These are phyloP conservation scores for Fusarium odoratissimum DNA, from an alignment of 2,329 filamentous ascomycete species.

Conservation along the genomic window DNA sequence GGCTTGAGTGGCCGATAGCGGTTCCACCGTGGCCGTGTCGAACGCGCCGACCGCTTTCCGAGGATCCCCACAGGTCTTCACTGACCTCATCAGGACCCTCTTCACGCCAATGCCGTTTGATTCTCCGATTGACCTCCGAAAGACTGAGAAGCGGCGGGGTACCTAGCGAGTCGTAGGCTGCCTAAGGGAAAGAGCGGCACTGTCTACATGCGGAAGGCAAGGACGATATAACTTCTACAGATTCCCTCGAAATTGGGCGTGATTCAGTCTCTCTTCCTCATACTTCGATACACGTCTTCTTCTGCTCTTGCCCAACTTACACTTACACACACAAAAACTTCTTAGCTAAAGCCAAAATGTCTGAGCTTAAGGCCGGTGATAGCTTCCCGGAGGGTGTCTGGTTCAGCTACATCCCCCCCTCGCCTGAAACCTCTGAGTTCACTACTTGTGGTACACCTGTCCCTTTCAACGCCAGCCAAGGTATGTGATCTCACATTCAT, in stretches of 20 bases:
- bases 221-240: constrained; percentile 28
- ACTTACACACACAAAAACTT: neutral
- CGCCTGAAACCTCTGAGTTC: constrained; percentile 74
- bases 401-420: constrained; percentile 88
- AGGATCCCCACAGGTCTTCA: constrained; percentile 38
- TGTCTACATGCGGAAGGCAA: constrained; percentile 10
- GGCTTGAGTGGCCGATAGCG: constrained; percentile 26
- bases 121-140: constrained; percentile 43
- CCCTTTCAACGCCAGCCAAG: constrained; percentile 82
- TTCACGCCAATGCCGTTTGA: constrained; percentile 33
- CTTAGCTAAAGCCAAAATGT: constrained; percentile 51
- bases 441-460: constrained; percentile 82
- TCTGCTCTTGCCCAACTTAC: neutral
- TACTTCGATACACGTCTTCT: constrained; percentile 4
- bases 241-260: constrained; percentile 8
- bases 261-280: constrained; percentile 3
- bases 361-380: constrained; percentile 83
- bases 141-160: constrained; percentile 12
- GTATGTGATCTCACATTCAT: constrained; percentile 52
- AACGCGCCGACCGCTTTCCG: constrained; percentile 35
- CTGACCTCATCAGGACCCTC: constrained; percentile 44
- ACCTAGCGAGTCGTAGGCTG: constrained; percentile 1
- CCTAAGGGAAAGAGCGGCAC: constrained; percentile 15
- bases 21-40: constrained; percentile 38
- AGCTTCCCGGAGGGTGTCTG: constrained; percentile 82